Conservation (phyloP, 495 filamentous ascomycete genomes). For the Hypomontagnella submonticulosa region DNA sequence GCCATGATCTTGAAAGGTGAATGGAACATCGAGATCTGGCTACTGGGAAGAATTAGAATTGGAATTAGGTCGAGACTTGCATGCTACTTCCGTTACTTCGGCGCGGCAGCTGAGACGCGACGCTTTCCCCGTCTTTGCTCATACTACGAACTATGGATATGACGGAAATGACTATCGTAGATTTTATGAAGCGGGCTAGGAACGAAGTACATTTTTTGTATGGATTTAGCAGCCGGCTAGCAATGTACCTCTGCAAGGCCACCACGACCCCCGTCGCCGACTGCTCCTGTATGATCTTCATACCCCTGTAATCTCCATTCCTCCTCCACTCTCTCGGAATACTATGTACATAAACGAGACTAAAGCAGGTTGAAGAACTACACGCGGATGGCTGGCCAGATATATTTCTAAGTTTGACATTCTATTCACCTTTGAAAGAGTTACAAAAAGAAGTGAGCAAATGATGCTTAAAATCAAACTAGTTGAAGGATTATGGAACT, state of each 20-base stretch:
- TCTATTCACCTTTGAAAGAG: too few relatives aligned
- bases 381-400: not conserved
- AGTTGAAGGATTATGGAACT: slow-evolving; percentile 18
- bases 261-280: slow-evolving; percentile 16
- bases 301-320: slow-evolving; percentile 44
- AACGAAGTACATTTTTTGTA: slow-evolving; percentile 30
- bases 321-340: slow-evolving; percentile 12
- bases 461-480: not conserved
- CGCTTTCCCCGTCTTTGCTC: slow-evolving; percentile 17
- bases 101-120: slow-evolving; percentile 42
- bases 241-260: slow-evolving; percentile 22
- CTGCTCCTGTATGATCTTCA: slow-evolving; percentile 38
- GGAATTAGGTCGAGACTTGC: slow-evolving; percentile 28
- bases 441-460: not conserved
- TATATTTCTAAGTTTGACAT: not conserved
- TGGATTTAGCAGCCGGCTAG: slow-evolving; percentile 25
- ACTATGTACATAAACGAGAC: slow-evolving; percentile 13
- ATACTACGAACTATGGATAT: slow-evolving; percentile 11
- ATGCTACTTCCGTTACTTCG: slow-evolving; percentile 40
- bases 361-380: slow-evolving; percentile 7
- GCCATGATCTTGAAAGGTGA: slow-evolving; percentile 28
- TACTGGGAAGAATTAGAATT: slow-evolving; percentile 26
- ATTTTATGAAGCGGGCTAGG: slow-evolving; percentile 18
- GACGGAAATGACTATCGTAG: slow-evolving; percentile 32
- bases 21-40: slow-evolving; percentile 42